A percentile compares a stretch with the other conserved stretches of the same genome.
These are phyloP conservation scores for Closterium sp. DNA, from an alignment of 139 green algal genomes.

Conservation along the genomic window DNA sequence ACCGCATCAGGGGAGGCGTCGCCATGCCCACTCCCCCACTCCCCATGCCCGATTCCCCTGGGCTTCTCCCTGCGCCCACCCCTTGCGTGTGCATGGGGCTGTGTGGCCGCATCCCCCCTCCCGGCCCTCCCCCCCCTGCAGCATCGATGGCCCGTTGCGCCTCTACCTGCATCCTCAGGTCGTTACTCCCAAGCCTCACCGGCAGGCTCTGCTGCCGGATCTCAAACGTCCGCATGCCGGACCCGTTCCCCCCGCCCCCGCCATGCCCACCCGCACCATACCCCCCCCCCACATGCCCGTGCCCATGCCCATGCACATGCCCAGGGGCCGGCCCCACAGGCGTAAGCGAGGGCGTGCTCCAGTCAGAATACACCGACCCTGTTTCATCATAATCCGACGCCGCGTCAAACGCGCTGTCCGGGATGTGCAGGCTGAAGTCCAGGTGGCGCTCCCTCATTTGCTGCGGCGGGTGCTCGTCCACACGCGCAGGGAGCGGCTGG, in stretches of 20 bases:
- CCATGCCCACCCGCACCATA: neutral
- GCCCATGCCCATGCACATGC: slow-evolving; percentile 4
- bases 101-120: neutral
- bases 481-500: neutral
- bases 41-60: neutral
- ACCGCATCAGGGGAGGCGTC: neutral
- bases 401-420: neutral
- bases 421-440: neutral
- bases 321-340: neutral
- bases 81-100: neutral
- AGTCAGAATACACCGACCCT: neutral
- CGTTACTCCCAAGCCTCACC: neutral
- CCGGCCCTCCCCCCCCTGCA: neutral
- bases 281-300: neutral
- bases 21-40: neutral
- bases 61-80: neutral
- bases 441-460: neutral
- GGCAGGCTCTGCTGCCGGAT: neutral
- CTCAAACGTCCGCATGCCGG: neutral
- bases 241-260: neutral
- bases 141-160: neutral
- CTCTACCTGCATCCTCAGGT: neutral
- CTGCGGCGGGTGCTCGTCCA: neutral
- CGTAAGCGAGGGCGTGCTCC: neutral
- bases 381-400: neutral